phyloP scores from a whole-genome alignment of 768 basidiomycete genomes.

The Pholiota molesta region DNA sequence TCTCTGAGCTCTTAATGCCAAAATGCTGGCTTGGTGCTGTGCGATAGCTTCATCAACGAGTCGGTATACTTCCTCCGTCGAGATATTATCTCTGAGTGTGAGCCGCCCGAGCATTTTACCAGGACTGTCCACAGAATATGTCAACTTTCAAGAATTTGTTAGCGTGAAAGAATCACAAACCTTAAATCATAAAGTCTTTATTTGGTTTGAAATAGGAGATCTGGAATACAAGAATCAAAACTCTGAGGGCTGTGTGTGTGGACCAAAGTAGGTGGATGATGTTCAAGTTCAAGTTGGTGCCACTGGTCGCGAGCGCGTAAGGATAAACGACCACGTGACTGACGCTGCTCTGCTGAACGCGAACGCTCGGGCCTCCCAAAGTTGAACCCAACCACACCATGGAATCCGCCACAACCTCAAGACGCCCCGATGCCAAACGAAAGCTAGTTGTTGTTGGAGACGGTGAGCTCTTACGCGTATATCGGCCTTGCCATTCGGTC shows the following conservation, averaged over 20 bases:
- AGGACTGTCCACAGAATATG: too few relatives aligned
- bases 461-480: conserved; percentile 48
- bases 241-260: too few relatives aligned
- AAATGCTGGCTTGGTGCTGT: too few relatives aligned
- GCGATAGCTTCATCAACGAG: background rate
- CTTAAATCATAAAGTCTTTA: too few relatives aligned
- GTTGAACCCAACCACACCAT: conserved; percentile 12
- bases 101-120: background rate
- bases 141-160: too few relatives aligned
- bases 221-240: too few relatives aligned
- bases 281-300: too few relatives aligned
- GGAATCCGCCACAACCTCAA: conserved; percentile 31
- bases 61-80: background rate
- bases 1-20: background rate
- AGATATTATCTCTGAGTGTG: background rate
- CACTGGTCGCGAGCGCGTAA: too few relatives aligned
- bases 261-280: too few relatives aligned
- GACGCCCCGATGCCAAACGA: conserved; percentile 80
- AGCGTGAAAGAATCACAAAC: too few relatives aligned
- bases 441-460: conserved; percentile 91
- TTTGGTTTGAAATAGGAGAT: too few relatives aligned
- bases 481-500: background rate
- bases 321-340: conserved; percentile 29
- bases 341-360: conserved; percentile 13
- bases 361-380: conserved; percentile 6